Evolutionary conservation across 768 basidiomycete genomes (phyloP).

Genomic region (Lactarius sp.): DNA sequence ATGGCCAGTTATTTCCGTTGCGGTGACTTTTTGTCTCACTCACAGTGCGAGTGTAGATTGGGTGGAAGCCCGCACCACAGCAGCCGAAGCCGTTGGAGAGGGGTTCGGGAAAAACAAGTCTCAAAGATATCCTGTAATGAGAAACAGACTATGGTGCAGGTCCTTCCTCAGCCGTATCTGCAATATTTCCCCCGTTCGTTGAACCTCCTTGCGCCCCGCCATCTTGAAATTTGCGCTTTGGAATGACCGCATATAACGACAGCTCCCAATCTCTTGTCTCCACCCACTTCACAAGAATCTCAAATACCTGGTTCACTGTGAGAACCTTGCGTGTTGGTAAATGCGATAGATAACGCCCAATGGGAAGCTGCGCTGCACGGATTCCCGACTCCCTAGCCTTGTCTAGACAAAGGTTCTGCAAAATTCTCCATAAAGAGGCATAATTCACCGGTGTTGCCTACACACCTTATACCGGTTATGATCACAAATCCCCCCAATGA

Average conservation of each 20-base stretch:
- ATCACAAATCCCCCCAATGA: conserved; percentile 94
- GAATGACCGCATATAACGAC: conserved; percentile 86
- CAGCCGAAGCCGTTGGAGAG: conserved; percentile 64
- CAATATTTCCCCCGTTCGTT: conserved; percentile 6
- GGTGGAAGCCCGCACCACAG: conserved; percentile 70
- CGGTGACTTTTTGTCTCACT: not conserved
- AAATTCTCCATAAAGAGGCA: not conserved
- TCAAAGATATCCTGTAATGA: conserved; percentile 54
- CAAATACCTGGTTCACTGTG: conserved; percentile 94
- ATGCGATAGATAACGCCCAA: conserved; percentile 82
- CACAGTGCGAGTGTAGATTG: conserved; percentile 48
- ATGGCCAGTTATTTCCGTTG: conserved; percentile 50
- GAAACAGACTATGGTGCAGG: not conserved
- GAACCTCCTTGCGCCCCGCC: conserved; percentile 32
- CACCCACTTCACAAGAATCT: conserved; percentile 89
- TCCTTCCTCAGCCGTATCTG: not conserved
- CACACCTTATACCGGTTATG: conserved; percentile 91
- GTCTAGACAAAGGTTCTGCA: conserved; percentile 80
- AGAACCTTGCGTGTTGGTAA: conserved; percentile 90
- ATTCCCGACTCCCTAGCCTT: conserved; percentile 74
- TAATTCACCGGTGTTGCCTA: not conserved
- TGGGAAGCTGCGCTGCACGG: conserved; percentile 86
- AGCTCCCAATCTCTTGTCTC: conserved; percentile 80
- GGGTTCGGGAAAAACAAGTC: conserved; percentile 54
- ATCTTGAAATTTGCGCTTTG: conserved; percentile 78